Percentiles rank a stretch among this genome's conserved stretches.
Evolutionary conservation across 2,329 filamentous ascomycete genomes (phyloP).

Genomic region (Chrysoporthe deuterocubensis): DNA sequence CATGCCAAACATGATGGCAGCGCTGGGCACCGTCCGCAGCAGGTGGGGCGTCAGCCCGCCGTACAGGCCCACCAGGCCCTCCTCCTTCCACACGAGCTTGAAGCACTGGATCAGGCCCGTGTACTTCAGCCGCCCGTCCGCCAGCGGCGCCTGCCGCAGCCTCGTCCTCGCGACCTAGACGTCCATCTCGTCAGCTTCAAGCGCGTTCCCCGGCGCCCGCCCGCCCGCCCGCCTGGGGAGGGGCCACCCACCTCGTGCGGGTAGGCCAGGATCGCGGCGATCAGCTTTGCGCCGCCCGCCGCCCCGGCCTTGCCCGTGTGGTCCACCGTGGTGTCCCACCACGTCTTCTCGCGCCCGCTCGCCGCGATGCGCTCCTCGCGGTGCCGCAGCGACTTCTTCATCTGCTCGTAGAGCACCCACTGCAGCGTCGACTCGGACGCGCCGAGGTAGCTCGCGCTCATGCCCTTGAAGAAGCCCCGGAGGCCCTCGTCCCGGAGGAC

Average conservation of each 20-base stretch:
- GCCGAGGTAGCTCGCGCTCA: conserved; percentile 90
- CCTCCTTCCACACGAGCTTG: conserved; percentile 83
- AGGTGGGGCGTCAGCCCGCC: conserved; percentile 91
- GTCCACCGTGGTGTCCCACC: conserved; percentile 75
- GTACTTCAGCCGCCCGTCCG: conserved; percentile 77
- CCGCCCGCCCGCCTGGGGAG: too few species aligned
- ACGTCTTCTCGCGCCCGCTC: conserved; percentile 65
- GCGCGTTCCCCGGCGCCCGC: not conserved
- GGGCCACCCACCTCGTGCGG: conserved; percentile 75
- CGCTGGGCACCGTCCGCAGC: conserved; percentile 86
- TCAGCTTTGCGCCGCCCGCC: conserved; percentile 82
- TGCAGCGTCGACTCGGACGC: conserved; percentile 90
- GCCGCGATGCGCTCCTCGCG: conserved; percentile 62
- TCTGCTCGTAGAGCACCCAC: conserved; percentile 92
- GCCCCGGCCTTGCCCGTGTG: conserved; percentile 80
- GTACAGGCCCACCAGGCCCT: conserved; percentile 84
- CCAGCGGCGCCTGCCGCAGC: conserved; percentile 80
- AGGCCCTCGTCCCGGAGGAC: conserved; percentile 81
- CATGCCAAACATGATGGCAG: conserved; percentile 96
- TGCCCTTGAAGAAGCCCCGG: conserved; percentile 81
- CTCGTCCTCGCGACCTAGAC: conserved; percentile 77
- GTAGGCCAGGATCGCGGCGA: conserved; percentile 85
- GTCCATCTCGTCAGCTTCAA: not conserved
- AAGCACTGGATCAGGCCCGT: conserved; percentile 89
- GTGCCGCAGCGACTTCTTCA: conserved; percentile 74